phyloP scores from a whole-genome alignment of 768 basidiomycete species.

The Amanita pallidorosea region DNA sequence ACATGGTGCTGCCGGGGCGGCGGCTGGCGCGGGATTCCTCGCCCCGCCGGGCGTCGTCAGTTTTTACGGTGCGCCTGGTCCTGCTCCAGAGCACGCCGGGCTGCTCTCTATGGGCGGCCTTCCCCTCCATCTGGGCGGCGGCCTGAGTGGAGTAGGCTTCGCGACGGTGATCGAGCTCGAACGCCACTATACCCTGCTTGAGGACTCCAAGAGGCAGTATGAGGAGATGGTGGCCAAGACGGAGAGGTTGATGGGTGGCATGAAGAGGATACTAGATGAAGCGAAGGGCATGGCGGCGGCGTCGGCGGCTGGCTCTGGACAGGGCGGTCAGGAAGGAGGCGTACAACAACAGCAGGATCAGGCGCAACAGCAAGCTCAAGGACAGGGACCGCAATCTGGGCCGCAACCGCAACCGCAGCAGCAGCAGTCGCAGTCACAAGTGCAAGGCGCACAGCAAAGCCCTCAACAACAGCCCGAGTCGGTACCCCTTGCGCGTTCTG shows the following conservation, averaged over 20 bases:
- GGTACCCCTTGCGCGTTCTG: constrained; percentile 7
- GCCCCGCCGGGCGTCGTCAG: constrained; percentile 21
- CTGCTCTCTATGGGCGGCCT: constrained; percentile 22
- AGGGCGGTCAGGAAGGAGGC: constrained; percentile 5
- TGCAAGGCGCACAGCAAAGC: neutral
- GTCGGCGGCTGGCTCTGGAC: constrained; percentile 6
- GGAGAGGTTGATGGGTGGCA: constrained; percentile 57
- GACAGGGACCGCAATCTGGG: neutral
- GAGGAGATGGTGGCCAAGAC: constrained; percentile 72
- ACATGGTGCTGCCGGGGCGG: constrained; percentile 25
- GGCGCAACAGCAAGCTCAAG: neutral
- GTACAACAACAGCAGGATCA: constrained; percentile 8
- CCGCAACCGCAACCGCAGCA: neutral
- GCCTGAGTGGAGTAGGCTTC: constrained; percentile 17
- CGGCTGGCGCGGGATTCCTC: constrained; percentile 24
- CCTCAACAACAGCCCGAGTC: constrained; percentile 1
- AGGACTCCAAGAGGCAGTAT: constrained; percentile 49
- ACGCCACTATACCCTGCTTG: constrained; percentile 57
- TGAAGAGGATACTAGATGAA: constrained; percentile 71
- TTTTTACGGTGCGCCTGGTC: constrained; percentile 10
- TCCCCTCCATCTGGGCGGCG: constrained; percentile 22
- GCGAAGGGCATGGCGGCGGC: constrained; percentile 33
- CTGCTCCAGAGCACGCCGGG: constrained; percentile 9
- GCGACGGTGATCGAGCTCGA: constrained; percentile 53
- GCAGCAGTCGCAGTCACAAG: neutral